Evolutionary conservation across 805 yeast genomes (phyloP).

Genomic region (Scheffersomyces stipitis): DNA sequence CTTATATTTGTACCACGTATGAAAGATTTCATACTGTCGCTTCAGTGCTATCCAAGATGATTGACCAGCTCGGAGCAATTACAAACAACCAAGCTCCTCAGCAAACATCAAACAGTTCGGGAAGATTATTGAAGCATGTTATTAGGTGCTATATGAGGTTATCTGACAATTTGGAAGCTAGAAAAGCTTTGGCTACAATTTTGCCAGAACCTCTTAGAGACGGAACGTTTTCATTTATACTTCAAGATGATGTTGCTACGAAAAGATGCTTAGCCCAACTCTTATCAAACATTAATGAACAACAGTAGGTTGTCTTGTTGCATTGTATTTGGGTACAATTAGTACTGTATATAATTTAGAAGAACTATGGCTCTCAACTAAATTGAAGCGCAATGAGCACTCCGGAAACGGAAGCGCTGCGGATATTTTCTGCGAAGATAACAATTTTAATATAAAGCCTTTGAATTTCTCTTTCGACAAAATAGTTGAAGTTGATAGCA

Average conservation of each 20-base stretch:
- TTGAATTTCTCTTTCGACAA: too few species aligned
- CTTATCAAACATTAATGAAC: slow-evolving; percentile 56
- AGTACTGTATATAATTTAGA: too few species aligned
- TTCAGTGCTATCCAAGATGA: slow-evolving; percentile 83
- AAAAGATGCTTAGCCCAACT: slow-evolving; percentile 85
- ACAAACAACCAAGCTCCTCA: slow-evolving; percentile 51
- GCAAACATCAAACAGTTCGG: slow-evolving; percentile 50
- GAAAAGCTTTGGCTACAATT: slow-evolving; percentile 78
- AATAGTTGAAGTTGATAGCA: too few species aligned
- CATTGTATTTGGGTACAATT: too few species aligned
- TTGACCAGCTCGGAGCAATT: slow-evolving; percentile 61
- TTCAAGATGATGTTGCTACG: slow-evolving; percentile 86
- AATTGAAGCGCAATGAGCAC: too few species aligned
- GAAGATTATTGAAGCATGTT: slow-evolving; percentile 86
- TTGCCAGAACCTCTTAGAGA: slow-evolving; percentile 87
- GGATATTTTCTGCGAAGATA: background rate
- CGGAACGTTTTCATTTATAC: slow-evolving; percentile 74
- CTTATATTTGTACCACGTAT: slow-evolving; percentile 91
- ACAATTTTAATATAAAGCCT: too few species aligned
- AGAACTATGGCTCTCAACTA: too few species aligned
- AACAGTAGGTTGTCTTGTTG: slow-evolving; percentile 8
- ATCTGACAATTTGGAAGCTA: slow-evolving; percentile 86
- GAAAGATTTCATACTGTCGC: slow-evolving; percentile 95
- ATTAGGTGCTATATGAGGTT: slow-evolving; percentile 90
- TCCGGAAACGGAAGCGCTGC: background rate